Evolutionary conservation across 306 rosid species (phyloP).

Genomic region (Trifolium pratense): DNA sequence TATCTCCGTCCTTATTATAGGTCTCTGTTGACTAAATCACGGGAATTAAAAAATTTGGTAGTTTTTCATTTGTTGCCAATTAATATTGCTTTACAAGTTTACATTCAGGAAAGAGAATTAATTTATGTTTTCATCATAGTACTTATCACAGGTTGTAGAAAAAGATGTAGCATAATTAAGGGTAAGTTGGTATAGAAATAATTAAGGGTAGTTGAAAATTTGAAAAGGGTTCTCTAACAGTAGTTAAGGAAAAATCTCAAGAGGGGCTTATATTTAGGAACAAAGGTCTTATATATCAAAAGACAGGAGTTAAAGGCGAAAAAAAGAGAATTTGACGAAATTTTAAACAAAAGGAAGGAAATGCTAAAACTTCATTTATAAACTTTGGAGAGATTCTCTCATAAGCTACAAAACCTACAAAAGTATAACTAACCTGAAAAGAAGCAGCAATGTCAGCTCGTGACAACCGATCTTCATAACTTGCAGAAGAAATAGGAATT

Average conservation of each 20-base stretch:
- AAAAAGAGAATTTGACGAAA: background rate
- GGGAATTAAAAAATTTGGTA: no score
- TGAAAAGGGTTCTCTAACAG: background rate
- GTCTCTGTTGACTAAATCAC: background rate
- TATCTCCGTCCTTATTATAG: background rate
- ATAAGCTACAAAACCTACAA: constrained; percentile 28
- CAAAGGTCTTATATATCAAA: background rate
- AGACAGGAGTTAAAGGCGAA: constrained; percentile 3
- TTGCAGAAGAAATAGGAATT: constrained; percentile 77
- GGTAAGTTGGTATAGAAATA: background rate
- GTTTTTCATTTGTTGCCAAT: background rate
- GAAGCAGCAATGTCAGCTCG: constrained; percentile 98
- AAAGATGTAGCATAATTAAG: background rate
- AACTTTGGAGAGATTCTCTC: constrained; percentile 6
- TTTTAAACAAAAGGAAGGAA: background rate
- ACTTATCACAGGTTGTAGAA: background rate
- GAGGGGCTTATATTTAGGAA: background rate
- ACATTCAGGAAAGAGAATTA: background rate
- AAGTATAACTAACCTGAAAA: constrained; percentile 73
- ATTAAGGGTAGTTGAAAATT: no score
- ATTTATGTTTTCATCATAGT: background rate
- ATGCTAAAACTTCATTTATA: constrained; percentile 14
- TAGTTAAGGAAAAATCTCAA: background rate
- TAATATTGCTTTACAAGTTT: no score
- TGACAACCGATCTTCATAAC: constrained; percentile 63